Conservation (phyloP, 2,329 filamentous ascomycete species). For the Huntiella abstrusa region DNA sequence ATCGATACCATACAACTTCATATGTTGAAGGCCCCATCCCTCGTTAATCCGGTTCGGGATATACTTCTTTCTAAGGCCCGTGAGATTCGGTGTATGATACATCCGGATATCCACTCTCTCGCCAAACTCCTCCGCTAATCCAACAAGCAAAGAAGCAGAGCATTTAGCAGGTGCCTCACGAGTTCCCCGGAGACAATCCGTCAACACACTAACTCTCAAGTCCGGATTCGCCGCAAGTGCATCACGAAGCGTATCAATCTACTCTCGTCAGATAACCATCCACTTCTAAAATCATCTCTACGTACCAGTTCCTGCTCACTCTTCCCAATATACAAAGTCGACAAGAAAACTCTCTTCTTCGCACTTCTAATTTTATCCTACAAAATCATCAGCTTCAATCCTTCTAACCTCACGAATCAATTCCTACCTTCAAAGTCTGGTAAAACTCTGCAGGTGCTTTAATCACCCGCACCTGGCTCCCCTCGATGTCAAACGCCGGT, state of each 20-base stretch:
- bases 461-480: conserved; percentile 63
- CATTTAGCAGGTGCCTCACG: conserved; percentile 73
- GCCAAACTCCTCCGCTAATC: conserved; percentile 71
- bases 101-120: conserved; percentile 82
- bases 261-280: not conserved
- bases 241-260: conserved; percentile 59
- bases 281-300: not conserved
- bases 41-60: conserved; percentile 88
- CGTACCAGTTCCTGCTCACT: conserved; percentile 67
- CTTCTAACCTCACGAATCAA: not conserved
- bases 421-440: conserved; percentile 61
- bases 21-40: conserved; percentile 94
- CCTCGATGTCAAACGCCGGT: conserved; percentile 72
- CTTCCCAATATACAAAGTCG: conserved; percentile 93
- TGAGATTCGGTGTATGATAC: conserved; percentile 95
- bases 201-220: conserved; percentile 72
- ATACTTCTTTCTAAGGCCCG: conserved; percentile 63
- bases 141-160: conserved; percentile 71
- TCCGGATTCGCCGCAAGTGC: conserved; percentile 56
- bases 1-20: conserved; percentile 95
- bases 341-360: conserved; percentile 66
- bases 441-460: conserved; percentile 79
- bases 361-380: conserved; percentile 68
- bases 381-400: not conserved
- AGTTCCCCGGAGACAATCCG: conserved; percentile 78